Base-by-base conservation (phyloP, 768 basidiomycete species). In the Fomitopsis serialis region DNA sequence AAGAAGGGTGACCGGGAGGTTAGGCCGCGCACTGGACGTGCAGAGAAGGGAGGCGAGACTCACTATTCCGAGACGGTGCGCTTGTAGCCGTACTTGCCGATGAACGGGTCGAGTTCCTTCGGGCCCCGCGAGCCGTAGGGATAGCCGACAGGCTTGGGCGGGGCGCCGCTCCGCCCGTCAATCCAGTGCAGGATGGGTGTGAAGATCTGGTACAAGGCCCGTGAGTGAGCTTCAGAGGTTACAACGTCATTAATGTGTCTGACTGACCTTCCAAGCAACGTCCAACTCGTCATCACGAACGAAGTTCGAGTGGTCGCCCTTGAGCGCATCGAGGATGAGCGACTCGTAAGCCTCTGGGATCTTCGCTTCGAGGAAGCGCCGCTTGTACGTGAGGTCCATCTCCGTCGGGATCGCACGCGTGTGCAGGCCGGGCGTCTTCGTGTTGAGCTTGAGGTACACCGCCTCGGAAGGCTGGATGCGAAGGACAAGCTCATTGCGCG, bases 251-350 rank as follows among this genome's bases (percentile, higher is more conserved):
- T 10, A 23, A 21, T 19, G 10, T 17, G 11, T 15, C 35, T 37
- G 50, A 69, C 79, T 45, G 46, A 90, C 92, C 85, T 96, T 97
- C 96, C 96, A 99, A 2, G 96, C 97, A 49, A 87, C 85, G 64
- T 98, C 96, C 61, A 99, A 78, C 71, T 99, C 96, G 70, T 99
- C 96, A 68, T 98, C 82, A 57, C 96, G 85, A 54, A 99, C 96
- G 75, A 99, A 99, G 77, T 99, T 99, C 24, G 93, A 96, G 72
- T 98, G 95, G 65, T 99, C 96, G n/a, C 96, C 96, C 68, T 87
- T 90, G 70, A 99, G 79, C 13, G 92, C 92, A 65, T 99, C 96
- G 54, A 98, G 78, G 65, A 99, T 95, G 55, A 99, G 84, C 10
- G 88, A 87, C 73, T 98, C 92, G 68, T 97, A 96, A 29, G 94